Evolutionary conservation across 2,329 filamentous ascomycete genomes (phyloP).

Genomic region (Venturia pyrina): DNA sequence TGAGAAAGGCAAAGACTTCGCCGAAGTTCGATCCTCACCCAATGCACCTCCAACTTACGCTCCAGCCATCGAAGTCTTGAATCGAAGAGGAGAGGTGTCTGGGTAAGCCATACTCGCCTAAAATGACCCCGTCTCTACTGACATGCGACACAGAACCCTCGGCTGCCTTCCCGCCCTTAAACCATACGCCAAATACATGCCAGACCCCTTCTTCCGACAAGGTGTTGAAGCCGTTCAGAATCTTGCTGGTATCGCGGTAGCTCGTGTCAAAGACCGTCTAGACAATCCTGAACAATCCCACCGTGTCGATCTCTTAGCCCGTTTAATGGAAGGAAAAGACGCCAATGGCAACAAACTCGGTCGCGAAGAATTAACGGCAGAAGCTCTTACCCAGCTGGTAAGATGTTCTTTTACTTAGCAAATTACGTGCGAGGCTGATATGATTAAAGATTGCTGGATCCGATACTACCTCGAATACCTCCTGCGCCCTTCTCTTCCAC

Average conservation of each 20-base stretch:
- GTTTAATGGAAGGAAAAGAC: constrained; percentile 79
- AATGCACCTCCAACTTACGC: constrained; percentile 56
- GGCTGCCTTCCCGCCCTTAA: constrained; percentile 66
- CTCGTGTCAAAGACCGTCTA: constrained; percentile 65
- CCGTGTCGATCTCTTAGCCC: constrained; percentile 70
- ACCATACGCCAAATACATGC: constrained; percentile 69
- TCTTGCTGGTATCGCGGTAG: constrained; percentile 79
- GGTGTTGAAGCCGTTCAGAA: constrained; percentile 67
- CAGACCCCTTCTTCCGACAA: constrained; percentile 70
- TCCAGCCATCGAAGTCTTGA: constrained; percentile 77
- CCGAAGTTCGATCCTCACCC: constrained; percentile 57
- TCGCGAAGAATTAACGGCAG: constrained; percentile 72
- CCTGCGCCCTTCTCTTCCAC: constrained; percentile 76
- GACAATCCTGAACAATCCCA: constrained; percentile 50
- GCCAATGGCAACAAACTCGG: constrained; percentile 66
- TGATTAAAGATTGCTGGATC: constrained; percentile 52
- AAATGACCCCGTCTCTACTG: background rate
- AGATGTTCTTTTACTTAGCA: background rate
- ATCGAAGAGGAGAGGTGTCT: constrained; percentile 78
- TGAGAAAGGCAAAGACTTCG: constrained; percentile 61
- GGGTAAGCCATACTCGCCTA: constrained; percentile 31
- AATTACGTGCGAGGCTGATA: background rate
- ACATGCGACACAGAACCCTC: constrained; percentile 43
- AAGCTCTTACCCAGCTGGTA: constrained; percentile 71
- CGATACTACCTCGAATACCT: constrained; percentile 70